These are phyloP conservation scores for Ananas comosus DNA, from an alignment of 176 grass and related monocot genomes.

Conservation along the genomic window DNA sequence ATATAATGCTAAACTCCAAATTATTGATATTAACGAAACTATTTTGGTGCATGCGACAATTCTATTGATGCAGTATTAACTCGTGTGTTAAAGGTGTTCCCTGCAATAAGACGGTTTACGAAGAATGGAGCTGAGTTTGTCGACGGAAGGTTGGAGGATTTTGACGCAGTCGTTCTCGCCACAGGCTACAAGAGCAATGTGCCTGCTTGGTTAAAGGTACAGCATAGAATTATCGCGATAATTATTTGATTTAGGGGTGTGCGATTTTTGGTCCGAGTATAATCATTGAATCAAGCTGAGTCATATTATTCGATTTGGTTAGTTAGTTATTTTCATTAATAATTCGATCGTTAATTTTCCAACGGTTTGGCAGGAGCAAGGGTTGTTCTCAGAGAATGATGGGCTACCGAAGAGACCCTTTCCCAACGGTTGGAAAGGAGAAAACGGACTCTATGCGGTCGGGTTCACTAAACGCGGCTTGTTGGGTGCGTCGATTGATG, in stretches of 20 bases:
- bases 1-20: too few relatives aligned
- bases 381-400: constrained; percentile 77
- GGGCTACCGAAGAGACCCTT: constrained; percentile 52
- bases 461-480: constrained; percentile 63
- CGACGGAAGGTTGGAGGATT: constrained; percentile 43
- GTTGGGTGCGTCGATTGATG: constrained; percentile 57
- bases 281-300: too few relatives aligned
- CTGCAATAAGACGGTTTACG: constrained; percentile 32
- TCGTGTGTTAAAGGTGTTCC: constrained; percentile 36
- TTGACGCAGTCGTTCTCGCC: constrained; percentile 60
- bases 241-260: too few relatives aligned
- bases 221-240: too few relatives aligned
- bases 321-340: too few relatives aligned
- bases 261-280: too few relatives aligned
- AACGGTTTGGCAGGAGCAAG: constrained; percentile 36
- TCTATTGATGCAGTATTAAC: background rate
- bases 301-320: too few relatives aligned
- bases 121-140: constrained; percentile 49
- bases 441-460: constrained; percentile 59
- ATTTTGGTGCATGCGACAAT: too few relatives aligned
- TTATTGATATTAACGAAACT: too few relatives aligned
- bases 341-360: background rate
- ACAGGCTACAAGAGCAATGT: constrained; percentile 85
- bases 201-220: constrained; percentile 82
- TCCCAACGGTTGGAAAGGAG: constrained; percentile 72